These are phyloP conservation scores for Pholiota adiposa DNA, from an alignment of 1,284 basidiomycete species.

Conservation along the genomic window DNA sequence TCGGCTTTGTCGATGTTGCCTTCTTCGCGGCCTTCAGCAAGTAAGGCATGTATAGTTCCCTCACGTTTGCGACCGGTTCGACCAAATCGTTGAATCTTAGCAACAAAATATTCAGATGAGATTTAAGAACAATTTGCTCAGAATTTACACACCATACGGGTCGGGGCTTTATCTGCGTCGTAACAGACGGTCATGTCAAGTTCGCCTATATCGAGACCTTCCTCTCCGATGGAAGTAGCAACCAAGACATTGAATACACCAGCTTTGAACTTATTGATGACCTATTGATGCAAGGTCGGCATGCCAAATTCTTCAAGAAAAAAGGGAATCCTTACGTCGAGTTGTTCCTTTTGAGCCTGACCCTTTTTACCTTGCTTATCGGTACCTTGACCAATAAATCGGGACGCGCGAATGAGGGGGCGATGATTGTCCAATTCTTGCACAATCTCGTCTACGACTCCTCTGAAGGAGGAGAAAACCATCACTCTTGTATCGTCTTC, in stretches of 20 bases:
- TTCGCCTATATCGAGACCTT: constrained; percentile 99
- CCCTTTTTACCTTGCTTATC: constrained; percentile 90
- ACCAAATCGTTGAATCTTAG: constrained; percentile 92
- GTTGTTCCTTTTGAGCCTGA: constrained; percentile 89
- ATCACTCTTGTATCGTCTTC: constrained; percentile 79
- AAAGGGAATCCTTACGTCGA: constrained; percentile 59
- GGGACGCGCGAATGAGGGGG: constrained; percentile 77
- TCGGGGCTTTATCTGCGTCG: constrained; percentile 95
- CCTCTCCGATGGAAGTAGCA: constrained; percentile 97
- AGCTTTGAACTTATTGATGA: constrained; percentile 85
- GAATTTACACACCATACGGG: constrained; percentile 80
- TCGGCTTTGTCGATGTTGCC: constrained; percentile 91
- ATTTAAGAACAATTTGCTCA: not conserved
- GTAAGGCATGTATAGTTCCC: constrained; percentile 91
- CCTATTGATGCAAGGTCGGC: constrained; percentile 41
- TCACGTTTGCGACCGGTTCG: constrained; percentile 94
- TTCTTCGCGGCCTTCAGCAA: constrained; percentile 92
- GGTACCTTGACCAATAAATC: constrained; percentile 90
- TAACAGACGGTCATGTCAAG: constrained; percentile 98
- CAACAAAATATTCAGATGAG: not conserved
- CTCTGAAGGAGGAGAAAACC: constrained; percentile 92
- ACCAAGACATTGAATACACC: constrained; percentile 94
- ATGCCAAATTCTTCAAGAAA: constrained; percentile 1
- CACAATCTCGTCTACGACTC: constrained; percentile 92
- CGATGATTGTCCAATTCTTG: constrained; percentile 72